A percentile compares a stretch with the other conserved stretches of the same genome.
phyloP scores from a whole-genome alignment of 2,329 filamentous ascomycete genomes.

The Exophiala aquamarina region DNA sequence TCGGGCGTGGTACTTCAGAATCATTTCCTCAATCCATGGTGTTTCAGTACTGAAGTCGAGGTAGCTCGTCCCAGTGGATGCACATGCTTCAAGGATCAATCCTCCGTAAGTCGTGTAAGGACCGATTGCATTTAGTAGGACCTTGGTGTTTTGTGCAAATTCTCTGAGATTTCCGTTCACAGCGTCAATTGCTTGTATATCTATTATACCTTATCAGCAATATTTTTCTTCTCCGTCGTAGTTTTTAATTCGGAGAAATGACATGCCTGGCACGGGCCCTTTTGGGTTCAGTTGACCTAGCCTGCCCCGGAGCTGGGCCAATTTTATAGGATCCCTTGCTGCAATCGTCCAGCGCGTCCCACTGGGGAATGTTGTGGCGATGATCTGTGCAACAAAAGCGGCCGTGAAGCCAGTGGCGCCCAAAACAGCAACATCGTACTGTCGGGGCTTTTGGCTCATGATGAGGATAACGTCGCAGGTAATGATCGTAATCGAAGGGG shows the following conservation, averaged over 20 bases:
- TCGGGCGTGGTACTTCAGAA: not conserved
- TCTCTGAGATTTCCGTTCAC: constrained; percentile 48
- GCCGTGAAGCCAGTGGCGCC: constrained; percentile 81
- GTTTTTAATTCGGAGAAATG: not conserved
- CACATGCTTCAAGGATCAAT: constrained; percentile 61
- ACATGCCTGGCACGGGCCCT: constrained; percentile 47
- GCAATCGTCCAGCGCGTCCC: constrained; percentile 83
- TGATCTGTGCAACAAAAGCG: constrained; percentile 70
- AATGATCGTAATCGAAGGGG: no score
- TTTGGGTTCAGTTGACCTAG: not conserved
- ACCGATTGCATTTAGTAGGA: constrained; percentile 61
- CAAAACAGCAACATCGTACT: constrained; percentile 65
- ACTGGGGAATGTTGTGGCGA: constrained; percentile 68
- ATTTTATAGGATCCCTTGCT: constrained; percentile 72
- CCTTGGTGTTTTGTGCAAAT: constrained; percentile 54
- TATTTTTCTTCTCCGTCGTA: not conserved
- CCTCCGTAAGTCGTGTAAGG: constrained; percentile 63
- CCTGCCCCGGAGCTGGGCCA: constrained; percentile 58
- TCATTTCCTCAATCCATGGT: constrained; percentile 6
- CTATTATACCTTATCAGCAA: not conserved
- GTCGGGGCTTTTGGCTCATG: not conserved
- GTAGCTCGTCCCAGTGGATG: not conserved
- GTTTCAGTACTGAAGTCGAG: constrained; percentile 6
- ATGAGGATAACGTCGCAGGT: no score
- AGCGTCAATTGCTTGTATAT: constrained; percentile 27